phyloP scores from a whole-genome alignment of 495 filamentous ascomycete species.

The Pseudomonodictys pantanalensis region DNA sequence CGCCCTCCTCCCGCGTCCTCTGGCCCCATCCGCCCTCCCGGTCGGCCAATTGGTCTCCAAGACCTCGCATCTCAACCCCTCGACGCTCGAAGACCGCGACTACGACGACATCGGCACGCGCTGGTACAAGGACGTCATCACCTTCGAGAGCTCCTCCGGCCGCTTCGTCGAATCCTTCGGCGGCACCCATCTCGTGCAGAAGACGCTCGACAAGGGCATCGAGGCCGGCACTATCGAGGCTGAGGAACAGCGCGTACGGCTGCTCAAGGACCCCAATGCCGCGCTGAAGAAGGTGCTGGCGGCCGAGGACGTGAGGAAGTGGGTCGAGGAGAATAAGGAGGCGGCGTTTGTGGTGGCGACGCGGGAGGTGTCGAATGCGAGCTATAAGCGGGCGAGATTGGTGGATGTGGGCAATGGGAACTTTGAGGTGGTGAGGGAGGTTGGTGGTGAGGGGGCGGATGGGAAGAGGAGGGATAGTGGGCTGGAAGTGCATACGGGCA shows the following conservation, averaged over 20 bases:
- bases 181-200: slow-evolving; percentile 2
- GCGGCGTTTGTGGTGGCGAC: slow-evolving; percentile 15
- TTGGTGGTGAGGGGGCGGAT: slow-evolving; percentile 5
- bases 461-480: slow-evolving; percentile 22
- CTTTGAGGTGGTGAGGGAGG: slow-evolving; percentile 21
- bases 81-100: slow-evolving; percentile 18
- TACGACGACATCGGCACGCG: slow-evolving; percentile 25
- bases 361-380: slow-evolving; percentile 17
- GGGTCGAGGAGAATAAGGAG: slow-evolving; percentile 12
- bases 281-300: slow-evolving; percentile 9
- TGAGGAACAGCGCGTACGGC: slow-evolving; percentile 6
- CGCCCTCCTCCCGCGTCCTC: slow-evolving; percentile 10
- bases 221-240: slow-evolving; percentile 26
- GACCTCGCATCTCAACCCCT: slow-evolving; percentile 6
- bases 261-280: slow-evolving; percentile 17
- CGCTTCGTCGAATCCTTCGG: slow-evolving; percentile 12
- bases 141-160: neutral
- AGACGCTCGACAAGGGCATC: neutral
- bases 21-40: slow-evolving; percentile 4
- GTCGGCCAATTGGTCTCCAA: slow-evolving; percentile 24
- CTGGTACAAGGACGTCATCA: slow-evolving; percentile 31
- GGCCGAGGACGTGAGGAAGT: neutral
- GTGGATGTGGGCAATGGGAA: slow-evolving; percentile 14
- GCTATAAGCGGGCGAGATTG: slow-evolving; percentile 22
- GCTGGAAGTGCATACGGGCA: slow-evolving; percentile 19